phyloP scores from a whole-genome alignment of 169 alveolate genomes.

The Plasmodium sp. region DNA sequence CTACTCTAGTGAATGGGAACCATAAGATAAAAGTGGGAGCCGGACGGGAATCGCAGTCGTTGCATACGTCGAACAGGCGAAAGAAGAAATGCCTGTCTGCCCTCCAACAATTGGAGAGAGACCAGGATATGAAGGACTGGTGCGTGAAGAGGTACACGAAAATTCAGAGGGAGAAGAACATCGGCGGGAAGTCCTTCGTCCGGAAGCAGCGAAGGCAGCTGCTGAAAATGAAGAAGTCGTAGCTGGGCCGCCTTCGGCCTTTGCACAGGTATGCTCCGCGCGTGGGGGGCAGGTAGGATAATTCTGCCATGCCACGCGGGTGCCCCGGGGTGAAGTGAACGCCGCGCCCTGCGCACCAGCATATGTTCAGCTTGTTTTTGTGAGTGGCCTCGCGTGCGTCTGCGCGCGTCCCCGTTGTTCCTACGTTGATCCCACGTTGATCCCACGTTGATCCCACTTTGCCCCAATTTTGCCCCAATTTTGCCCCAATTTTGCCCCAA shows the following conservation, averaged over 20 bases:
- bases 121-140: constrained; percentile 53
- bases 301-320: not conserved
- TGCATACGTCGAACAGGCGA: constrained; percentile 70
- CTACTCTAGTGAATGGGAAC: constrained; percentile 64
- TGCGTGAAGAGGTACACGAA: constrained; percentile 68
- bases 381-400: not conserved
- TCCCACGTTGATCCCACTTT: no score
- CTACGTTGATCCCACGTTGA: no score
- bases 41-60: constrained; percentile 69
- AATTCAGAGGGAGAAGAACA: constrained; percentile 64
- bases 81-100: constrained; percentile 41
- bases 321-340: not conserved
- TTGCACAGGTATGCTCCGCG: not conserved
- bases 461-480: no score
- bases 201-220: constrained; percentile 56
- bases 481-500: not conserved
- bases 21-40: constrained; percentile 71
- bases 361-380: not conserved
- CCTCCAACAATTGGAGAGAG: constrained; percentile 40
- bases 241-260: not conserved
- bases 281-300: not conserved
- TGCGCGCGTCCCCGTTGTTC: no score
- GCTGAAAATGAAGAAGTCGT: not conserved
- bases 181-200: constrained; percentile 72
- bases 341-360: not conserved